Base-by-base conservation (phyloP, 192 early-diverging fungal species). In the Coemansia sp. region DNA sequence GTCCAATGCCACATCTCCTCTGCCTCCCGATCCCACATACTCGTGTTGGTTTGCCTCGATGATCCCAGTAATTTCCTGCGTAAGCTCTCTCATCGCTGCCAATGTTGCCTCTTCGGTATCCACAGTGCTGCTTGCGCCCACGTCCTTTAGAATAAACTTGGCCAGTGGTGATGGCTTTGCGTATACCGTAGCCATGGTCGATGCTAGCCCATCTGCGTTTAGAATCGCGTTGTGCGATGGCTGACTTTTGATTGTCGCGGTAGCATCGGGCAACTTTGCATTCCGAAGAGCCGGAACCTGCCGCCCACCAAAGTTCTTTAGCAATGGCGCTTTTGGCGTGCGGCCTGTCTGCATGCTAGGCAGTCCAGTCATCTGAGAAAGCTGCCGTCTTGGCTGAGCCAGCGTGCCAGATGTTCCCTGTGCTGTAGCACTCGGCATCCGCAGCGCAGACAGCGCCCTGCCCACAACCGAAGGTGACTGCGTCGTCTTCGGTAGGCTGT, bases 131-230 rank as follows among this genome's bases (percentile, higher is more conserved):
- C 22, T 25, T 15, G 29, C 43, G 12, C 21, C 11, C 43, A 5
- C 19, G 10, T 51, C 67, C 22, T 60, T 50, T 4, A 82, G 67
- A 12, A 82, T 73, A 65, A 82, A 82, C 11, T 53, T 52, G 9
- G 74, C 79, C 39, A 82, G 70, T 22, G 66, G 38, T 14, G 79
- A 82, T 5, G 74, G 79, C 61, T 58, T 53, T 9, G 70, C 75
- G 41, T 72, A 72, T 22, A 78, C 27, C 24, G 75, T 68, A 3
- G 75, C 35, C 10, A 64, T 27, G 38, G 21, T 37, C 39, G 64
- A 24, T 15, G 45, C 52, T 22, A 66, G 50, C 8, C 37, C 56
- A 3, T 62, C 27, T 22, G 54, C 51, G 21, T 29, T 52, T 17
- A 70, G 52, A 14, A 37, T 56, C 25, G 35, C 22, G 35, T 2